These are phyloP conservation scores for Dioscorea alata DNA, from an alignment of 106 monocot genomes.

Conservation along the genomic window DNA sequence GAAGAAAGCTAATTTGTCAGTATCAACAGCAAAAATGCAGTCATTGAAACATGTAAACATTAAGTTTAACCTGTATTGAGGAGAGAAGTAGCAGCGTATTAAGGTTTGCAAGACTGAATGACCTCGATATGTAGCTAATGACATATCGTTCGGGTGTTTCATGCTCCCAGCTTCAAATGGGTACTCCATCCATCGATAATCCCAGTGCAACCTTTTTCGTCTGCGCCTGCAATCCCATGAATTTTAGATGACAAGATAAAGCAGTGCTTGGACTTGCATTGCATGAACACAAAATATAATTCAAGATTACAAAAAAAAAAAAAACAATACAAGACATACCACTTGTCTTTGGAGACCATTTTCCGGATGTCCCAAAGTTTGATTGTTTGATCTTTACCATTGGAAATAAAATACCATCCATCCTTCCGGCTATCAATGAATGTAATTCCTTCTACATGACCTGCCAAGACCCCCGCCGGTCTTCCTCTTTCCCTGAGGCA, in stretches of 20 bases:
- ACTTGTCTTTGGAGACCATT: constrained; percentile 44
- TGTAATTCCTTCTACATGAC: constrained; percentile 93
- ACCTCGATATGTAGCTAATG: constrained; percentile 79
- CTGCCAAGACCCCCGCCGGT: constrained; percentile 59
- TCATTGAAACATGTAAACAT: too few relatives aligned
- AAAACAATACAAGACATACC: constrained; percentile 26
- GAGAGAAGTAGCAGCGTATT: constrained; percentile 93
- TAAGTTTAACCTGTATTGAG: constrained; percentile 40
- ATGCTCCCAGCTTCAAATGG: constrained; percentile 33
- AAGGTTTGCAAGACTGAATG: constrained; percentile 79
- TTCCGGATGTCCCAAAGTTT: constrained; percentile 92
- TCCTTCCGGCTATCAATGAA: constrained; percentile 90
- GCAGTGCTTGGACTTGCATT: constrained; percentile 33
- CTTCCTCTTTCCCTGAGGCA: constrained; percentile 44
- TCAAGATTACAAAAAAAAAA: not conserved
- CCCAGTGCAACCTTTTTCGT: constrained; percentile 50
- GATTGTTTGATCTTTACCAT: constrained; percentile 90
- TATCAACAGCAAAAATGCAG: too few relatives aligned
- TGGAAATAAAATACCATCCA: constrained; percentile 92
- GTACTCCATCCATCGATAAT: constrained; percentile 81
- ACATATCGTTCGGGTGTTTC: constrained; percentile 71
- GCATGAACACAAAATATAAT: not conserved
- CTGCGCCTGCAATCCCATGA: constrained; percentile 27
- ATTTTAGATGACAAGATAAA: too few relatives aligned
- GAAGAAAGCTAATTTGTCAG: not conserved